These are phyloP conservation scores for Umbelopsis ramanniana DNA, from an alignment of 192 early-diverging fungal genomes.

Conservation along the genomic window DNA sequence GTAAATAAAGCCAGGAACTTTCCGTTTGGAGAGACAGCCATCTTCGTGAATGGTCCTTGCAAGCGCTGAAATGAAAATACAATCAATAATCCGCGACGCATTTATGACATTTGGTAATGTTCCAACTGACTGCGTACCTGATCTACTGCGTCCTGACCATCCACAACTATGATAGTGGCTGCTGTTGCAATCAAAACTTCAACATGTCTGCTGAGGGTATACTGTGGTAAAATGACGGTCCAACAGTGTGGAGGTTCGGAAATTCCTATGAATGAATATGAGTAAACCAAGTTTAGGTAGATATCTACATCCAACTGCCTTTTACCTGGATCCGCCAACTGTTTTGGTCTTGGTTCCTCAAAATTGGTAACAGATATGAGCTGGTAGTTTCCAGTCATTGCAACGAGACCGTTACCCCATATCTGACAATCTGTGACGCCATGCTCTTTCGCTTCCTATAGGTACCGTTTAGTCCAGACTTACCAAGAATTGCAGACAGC, in stretches of 20 bases:
- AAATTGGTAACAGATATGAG: slow-evolving; percentile 86
- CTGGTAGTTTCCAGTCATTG: slow-evolving; percentile 80
- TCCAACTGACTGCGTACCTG: slow-evolving; percentile 55
- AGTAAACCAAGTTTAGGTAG: background rate
- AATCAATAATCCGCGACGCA: background rate
- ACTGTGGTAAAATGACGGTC: slow-evolving; percentile 88
- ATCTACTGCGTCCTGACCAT: slow-evolving; percentile 78
- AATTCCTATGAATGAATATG: slow-evolving; percentile 44
- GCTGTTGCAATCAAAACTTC: slow-evolving; percentile 85
- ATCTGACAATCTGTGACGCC: slow-evolving; percentile 85
- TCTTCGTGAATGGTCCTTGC: slow-evolving; percentile 87
- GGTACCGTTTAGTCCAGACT: background rate
- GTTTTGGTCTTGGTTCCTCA: slow-evolving; percentile 80
- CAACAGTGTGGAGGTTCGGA: slow-evolving; percentile 78
- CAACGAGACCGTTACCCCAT: slow-evolving; percentile 93
- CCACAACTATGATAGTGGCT: slow-evolving; percentile 81
- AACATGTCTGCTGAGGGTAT: slow-evolving; percentile 84
- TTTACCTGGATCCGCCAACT: slow-evolving; percentile 69
- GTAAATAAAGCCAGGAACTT: slow-evolving; percentile 91
- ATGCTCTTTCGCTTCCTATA: slow-evolving; percentile 77
- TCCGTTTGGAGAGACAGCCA: slow-evolving; percentile 93
- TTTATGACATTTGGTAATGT: background rate
- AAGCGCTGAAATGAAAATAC: slow-evolving; percentile 56
- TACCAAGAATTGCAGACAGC: background rate
- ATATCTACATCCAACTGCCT: background rate